These are phyloP conservation scores for Fusarium sp. DNA, from an alignment of 2,329 filamentous ascomycete genomes.

Conservation along the genomic window DNA sequence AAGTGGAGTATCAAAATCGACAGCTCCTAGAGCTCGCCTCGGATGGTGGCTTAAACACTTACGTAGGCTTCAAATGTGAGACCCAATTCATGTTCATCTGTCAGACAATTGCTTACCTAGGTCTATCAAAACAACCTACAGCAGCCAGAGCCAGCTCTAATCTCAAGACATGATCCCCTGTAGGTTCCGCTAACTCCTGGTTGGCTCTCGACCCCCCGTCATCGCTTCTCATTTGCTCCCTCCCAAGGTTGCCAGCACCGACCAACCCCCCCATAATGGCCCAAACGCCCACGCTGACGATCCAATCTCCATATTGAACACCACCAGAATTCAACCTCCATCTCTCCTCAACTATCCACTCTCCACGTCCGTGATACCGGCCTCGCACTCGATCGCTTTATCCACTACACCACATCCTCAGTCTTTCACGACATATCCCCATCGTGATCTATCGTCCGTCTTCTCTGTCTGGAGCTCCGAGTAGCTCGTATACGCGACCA, in stretches of 20 bases:
- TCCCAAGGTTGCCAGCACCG: slow-evolving; percentile 41
- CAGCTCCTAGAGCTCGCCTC: slow-evolving; percentile 19
- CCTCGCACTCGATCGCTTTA: slow-evolving; percentile 18
- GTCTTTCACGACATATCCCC: slow-evolving; percentile 1
- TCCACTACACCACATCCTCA: slow-evolving; percentile 8
- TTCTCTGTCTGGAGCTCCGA: slow-evolving; percentile 39
- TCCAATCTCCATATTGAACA: slow-evolving; percentile 39
- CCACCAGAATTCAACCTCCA: slow-evolving; percentile 34
- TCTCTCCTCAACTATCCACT: slow-evolving; percentile 26
- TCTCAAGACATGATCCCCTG: slow-evolving; percentile 16
- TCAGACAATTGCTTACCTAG: slow-evolving; percentile 28
- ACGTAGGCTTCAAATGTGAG: slow-evolving; percentile 19
- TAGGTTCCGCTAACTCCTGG: slow-evolving; percentile 32
- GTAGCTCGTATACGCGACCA: slow-evolving; percentile 47
- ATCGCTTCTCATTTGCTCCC: slow-evolving; percentile 34
- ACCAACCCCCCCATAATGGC: slow-evolving; percentile 42
- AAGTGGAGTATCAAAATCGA: slow-evolving; percentile 25
- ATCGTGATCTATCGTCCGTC: slow-evolving; percentile 32
- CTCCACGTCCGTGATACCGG: slow-evolving; percentile 19
- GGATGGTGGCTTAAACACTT: slow-evolving; percentile 34
- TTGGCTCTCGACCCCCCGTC: slow-evolving; percentile 30
- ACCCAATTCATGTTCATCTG: slow-evolving; percentile 7
- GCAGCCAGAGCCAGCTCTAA: slow-evolving; percentile 1
- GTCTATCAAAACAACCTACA: slow-evolving; percentile 20
- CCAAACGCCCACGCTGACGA: slow-evolving; percentile 41